Base-by-base conservation (phyloP, 1,284 basidiomycete species). In the Pseudozyma pruni region DNA sequence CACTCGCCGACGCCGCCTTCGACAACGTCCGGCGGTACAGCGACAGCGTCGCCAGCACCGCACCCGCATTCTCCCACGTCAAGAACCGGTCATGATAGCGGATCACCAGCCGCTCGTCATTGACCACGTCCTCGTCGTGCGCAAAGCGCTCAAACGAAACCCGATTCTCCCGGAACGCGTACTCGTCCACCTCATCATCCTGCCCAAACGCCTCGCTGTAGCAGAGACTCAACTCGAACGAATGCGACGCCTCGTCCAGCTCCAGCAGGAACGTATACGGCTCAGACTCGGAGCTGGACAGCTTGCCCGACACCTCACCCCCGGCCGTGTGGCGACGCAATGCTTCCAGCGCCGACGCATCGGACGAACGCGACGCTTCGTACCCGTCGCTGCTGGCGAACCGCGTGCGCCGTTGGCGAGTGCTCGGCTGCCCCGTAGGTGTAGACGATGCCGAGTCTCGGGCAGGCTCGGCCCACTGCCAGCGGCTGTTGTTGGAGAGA, bases 101-200 rank as follows among this genome's bases (percentile, higher is more conserved):
- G 20, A 87, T 76, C 23, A 86, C 85, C 13, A 87, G 78, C 31
- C 83, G 75, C 13, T 84, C 81, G 61, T 86, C 84, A 54, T 86
- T 84, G 7, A 86, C 83, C n/a, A 86, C 72, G 3, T 81, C 75
- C 2, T 83, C 79, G 47, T 86, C 84, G 55, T 79, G 72, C 44
- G 86, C 81, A 72, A 87, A 87, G 16, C 81, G 80, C 63, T 84
- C 82, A 74, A 85, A 87, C 8, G 85, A 83, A n/a, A 87, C 74
- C 10, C 85, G 81, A 14, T 83, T 81, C n/a, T 81, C 77, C 22
- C 80, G 51, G 55, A 87, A 87, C 0, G 72, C 68, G 4, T 79
- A 71, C 43, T 80, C 81, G 7, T 74, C 76, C 9, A 82, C 81
- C 31, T 61, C 60, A 1, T 78, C 82, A 42, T 56, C 48, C 11